Base-by-base conservation (phyloP, 495 filamentous ascomycete genomes). In the Podospora sp. region DNA sequence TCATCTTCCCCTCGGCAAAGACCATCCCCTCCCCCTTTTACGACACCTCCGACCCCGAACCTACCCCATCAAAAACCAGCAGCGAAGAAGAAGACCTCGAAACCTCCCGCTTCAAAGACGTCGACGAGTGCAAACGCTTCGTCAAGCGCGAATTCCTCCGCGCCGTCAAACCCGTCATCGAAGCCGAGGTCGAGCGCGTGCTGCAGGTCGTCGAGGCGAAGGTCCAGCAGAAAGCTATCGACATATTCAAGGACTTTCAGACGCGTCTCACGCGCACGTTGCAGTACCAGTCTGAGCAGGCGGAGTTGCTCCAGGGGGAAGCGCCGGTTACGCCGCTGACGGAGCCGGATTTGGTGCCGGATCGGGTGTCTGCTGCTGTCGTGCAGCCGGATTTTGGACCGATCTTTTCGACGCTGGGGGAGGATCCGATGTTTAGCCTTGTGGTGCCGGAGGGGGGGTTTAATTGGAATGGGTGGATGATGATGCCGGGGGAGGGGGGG, bases 11-110 rank as follows among this genome's bases (percentile, higher is more conserved):
- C 0, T 66, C 26, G 6, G 67, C 36, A 11, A 58, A 69, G 55
- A 63, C 51, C 6, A 21, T 69, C 27, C 74, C 75, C 2, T 72
- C 72, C n/a, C 74, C 76, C 25, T 76, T 72, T 74, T 74, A 76
- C 64, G 72, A 72, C 40, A 14, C 58, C 0, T 18, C 49, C 20
- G 24, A 52, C 21, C 11, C 3, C 25, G 40, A 35, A 8, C n/a
- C 20, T 24, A 22, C 33, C 22, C 1, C 24, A 12, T 20, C 60
- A 33, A 7, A 21, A 21, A 12, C 20, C 14, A 9, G 21, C 40
- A 8, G 12, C 50, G 8, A 60, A 57, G 16, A 61, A 52, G n/a
- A n/a, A n/a, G n/a, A n/a, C n/a, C n/a, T 46, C 26, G 25, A n/a
- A n/a, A n/a, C n/a, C n/a, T 61, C 21, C 49, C 56, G 35, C 16